Evolutionary conservation across 2,329 filamentous ascomycete genomes (phyloP), one percentile per base, ranked within the genome.

Genomic region (Xylariaceae sp.): DNA sequence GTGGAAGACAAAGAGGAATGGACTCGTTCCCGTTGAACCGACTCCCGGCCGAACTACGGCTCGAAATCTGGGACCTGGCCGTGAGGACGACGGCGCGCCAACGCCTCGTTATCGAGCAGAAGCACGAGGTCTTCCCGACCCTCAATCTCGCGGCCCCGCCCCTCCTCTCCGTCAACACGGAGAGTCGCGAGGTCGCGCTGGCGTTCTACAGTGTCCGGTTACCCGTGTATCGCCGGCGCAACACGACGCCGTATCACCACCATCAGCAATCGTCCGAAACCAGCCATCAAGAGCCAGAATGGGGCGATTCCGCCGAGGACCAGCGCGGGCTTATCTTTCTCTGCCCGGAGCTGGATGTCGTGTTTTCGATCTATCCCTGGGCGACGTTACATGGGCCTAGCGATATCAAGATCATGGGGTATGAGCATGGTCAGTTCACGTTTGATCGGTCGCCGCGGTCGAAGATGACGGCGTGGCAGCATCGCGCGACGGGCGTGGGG

Each of bases 101-200:
- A 50, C 55, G 62, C 9, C 60, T 61, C 34, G 61, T 64, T n/a
- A 42, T 60, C 10, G 60, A 62, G 53, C 60, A 62, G 53, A 58
- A 57, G 52, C 42, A 50, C 2, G 53, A 60, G 35, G 53, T 62
- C 39, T 62, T 57, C 42, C 57, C 60, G 15, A 62, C 60, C 23
- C 60, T 60, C 1, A 53, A 59, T 39, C 60, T 62, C 30, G 57
- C 58, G 23, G 50, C 62, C 0, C 53, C 58, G 5, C 57, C 62
- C 15, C 50, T 64, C 11, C 55, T 64, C 8, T 53, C 55, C 4
- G 60, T 62, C 23, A 62, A 62, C n/a, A 10, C 10, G n/a, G 60
- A 64, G 57, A 64, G 60, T 10, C 60, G 62, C 37, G 60, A 64
- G 45, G 42, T 18, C 0, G 57, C 55, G 15, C 42, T 11, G 37